Base-by-base conservation (phyloP, 2,329 filamentous ascomycete species). In the Xylaria sp. region DNA sequence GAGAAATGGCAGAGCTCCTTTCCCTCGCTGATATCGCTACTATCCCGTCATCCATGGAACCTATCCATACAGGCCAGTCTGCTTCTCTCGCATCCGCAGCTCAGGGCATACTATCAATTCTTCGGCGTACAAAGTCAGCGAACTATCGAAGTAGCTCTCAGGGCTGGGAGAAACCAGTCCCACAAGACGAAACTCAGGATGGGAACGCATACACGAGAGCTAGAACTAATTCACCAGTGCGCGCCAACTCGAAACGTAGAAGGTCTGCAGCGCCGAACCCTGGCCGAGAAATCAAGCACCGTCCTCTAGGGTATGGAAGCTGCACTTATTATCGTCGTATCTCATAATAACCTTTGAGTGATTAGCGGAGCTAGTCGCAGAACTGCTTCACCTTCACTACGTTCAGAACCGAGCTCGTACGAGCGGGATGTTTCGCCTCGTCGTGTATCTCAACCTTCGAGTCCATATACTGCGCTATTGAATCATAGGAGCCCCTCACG, bases 221-320 rank as follows among this genome's bases (percentile, higher is more conserved):
- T 15, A 61, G 57, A 67, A 51, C 43, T 13, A 54, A 23, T 18
- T 66, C 68, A 8, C 51, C 60, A n/a, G 60, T 65, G 10, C 62
- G 59, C 28, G 69, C 71, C 28, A 73, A 73, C 46, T 72, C 71
- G 33, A 67, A 63, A 57, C 62, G 71, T 7, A 71, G 65, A 65
- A 68, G 71, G 48, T 72, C 71, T 28, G 59, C 39, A 8, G 59
- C 56, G 18, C n/a, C 60, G 4, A 41, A 4, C 31, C 5, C 25
- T 46, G 4, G 36, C 23, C 4, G 12, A 20, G 13, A 10, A 12
- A 31, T 10, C 20, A 20, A 43, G 39, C 31, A 12, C 1, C 39
- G 12, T 6, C 43, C 25, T 55, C 41, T 23, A 46, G 71, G 63
- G 68, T 72, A 60, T 12, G 49, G 54, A 8, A 1, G 10, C 33